These are phyloP conservation scores for Aureobasidium vineae DNA, from an alignment of 2,329 filamentous ascomycete genomes.

Conservation along the genomic window DNA sequence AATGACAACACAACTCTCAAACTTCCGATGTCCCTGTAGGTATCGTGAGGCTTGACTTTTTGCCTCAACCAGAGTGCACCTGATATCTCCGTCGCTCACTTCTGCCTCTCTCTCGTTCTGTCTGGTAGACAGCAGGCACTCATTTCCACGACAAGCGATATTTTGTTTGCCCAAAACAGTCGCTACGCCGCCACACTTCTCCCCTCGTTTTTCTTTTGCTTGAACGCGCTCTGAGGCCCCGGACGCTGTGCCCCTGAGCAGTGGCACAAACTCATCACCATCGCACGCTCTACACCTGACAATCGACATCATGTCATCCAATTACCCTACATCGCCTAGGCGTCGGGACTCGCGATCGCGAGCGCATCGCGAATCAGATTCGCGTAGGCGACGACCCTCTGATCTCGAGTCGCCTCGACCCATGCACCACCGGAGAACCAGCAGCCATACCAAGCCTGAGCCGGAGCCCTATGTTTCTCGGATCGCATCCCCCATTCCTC, in stretches of 20 bases:
- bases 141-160: neutral
- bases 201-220: neutral
- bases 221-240: neutral
- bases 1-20: conserved; percentile 9
- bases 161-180: neutral
- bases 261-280: neutral
- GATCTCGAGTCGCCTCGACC: conserved; percentile 66
- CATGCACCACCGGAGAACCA: conserved; percentile 38
- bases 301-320: conserved; percentile 19
- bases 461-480: conserved; percentile 12
- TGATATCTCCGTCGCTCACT: neutral
- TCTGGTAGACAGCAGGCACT: neutral
- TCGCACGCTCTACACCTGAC: neutral
- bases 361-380: conserved; percentile 51
- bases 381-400: conserved; percentile 62
- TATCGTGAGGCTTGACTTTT: neutral
- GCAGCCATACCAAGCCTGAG: conserved; percentile 39
- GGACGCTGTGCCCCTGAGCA: neutral
- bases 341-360: conserved; percentile 23
- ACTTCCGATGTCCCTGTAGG: neutral
- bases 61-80: neutral
- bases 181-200: neutral
- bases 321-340: conserved; percentile 13
- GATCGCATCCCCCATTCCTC: conserved; percentile 10
- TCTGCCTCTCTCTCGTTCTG: neutral